These are phyloP conservation scores for Phytophthora niederhauseri DNA, from an alignment of 352 stramenopile genomes.

Conservation along the genomic window DNA sequence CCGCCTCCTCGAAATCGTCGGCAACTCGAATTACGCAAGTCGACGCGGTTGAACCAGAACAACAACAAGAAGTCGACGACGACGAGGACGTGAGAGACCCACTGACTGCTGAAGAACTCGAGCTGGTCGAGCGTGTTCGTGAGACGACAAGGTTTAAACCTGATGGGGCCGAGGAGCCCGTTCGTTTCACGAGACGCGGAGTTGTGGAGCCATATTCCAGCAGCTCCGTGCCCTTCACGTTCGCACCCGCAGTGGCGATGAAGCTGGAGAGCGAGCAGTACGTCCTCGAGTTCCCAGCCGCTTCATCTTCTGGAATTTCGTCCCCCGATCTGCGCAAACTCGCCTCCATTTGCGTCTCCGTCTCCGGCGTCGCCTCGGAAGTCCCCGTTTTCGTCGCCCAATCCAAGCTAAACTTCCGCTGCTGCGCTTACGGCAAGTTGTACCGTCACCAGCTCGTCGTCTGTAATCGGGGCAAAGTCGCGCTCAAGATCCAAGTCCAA, in stretches of 20 bases:
- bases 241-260: slow-evolving; percentile 54
- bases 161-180: slow-evolving; percentile 43
- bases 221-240: slow-evolving; percentile 57
- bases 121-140: slow-evolving; percentile 36
- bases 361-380: slow-evolving; percentile 33
- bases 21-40: background rate
- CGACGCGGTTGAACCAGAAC: slow-evolving; percentile 4
- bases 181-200: slow-evolving; percentile 48
- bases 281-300: slow-evolving; percentile 41
- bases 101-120: slow-evolving; percentile 41
- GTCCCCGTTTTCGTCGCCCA: slow-evolving; percentile 53
- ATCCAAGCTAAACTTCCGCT: slow-evolving; percentile 73
- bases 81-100: slow-evolving; percentile 2
- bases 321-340: slow-evolving; percentile 20
- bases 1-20: slow-evolving; percentile 6
- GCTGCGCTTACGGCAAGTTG: slow-evolving; percentile 87
- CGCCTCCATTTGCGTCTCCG: slow-evolving; percentile 15
- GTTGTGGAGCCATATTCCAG: slow-evolving; percentile 60
- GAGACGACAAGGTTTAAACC: slow-evolving; percentile 45
- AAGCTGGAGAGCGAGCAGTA: slow-evolving; percentile 40
- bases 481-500: slow-evolving; percentile 81
- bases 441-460: slow-evolving; percentile 85
- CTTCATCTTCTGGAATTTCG: slow-evolving; percentile 14
- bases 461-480: slow-evolving; percentile 89
- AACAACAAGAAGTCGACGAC: background rate